These are phyloP conservation scores for Ulmus americana DNA, from an alignment of 331 rosid species.

Conservation along the genomic window DNA sequence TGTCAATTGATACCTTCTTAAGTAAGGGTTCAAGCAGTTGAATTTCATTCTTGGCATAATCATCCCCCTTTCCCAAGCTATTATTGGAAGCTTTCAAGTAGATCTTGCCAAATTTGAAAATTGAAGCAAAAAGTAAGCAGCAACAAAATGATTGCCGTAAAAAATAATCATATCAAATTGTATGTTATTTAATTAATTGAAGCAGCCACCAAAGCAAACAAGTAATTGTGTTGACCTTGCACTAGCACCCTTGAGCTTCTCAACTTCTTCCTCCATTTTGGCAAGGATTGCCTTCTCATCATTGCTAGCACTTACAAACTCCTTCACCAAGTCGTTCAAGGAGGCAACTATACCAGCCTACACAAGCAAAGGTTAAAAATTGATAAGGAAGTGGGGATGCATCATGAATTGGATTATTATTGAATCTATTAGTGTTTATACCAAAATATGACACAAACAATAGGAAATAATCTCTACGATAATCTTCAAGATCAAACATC, in stretches of 20 bases:
- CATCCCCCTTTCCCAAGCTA: constrained; percentile 56
- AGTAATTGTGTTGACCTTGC: constrained; percentile 42
- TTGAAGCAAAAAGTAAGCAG: background rate
- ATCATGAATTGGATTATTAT: background rate
- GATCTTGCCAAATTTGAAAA: constrained; percentile 51
- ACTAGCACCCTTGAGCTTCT: constrained; percentile 55
- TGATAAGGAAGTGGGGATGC: constrained; percentile 2
- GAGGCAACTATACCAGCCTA: constrained; percentile 64
- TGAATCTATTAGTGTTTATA: background rate
- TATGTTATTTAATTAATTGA: background rate
- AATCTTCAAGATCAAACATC: too few relatives aligned
- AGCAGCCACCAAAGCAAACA: constrained; percentile 5
- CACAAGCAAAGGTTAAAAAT: constrained; percentile 18
- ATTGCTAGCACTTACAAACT: constrained; percentile 43
- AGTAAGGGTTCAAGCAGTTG: constrained; percentile 69
- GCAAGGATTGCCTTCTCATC: constrained; percentile 51
- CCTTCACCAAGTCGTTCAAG: constrained; percentile 57
- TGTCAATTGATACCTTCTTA: constrained; percentile 47
- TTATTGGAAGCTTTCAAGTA: constrained; percentile 65
- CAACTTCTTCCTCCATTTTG: constrained; percentile 61
- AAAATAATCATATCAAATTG: too few relatives aligned
- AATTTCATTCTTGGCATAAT: constrained; percentile 63
- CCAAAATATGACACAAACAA: too few relatives aligned
- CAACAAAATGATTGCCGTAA: too few relatives aligned
- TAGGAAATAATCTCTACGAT: too few relatives aligned